Evolutionary conservation across 805 yeast genomes (phyloP), one percentile per base, ranked within the genome.

Genomic region (Nakazawaea populi): DNA sequence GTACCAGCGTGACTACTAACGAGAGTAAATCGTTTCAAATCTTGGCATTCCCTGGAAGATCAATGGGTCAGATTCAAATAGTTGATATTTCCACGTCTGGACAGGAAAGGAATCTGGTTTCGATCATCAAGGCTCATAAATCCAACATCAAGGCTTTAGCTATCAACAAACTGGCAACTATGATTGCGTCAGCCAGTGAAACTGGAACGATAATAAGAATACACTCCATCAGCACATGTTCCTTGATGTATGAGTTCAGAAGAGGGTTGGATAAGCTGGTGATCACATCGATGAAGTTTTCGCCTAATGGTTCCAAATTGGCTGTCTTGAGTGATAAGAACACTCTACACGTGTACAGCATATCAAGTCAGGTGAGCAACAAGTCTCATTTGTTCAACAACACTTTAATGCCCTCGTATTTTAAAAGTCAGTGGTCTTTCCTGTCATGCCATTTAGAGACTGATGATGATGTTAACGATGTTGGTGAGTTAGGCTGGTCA

Each of bases 241-340:
- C 85, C 1, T 69, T 89, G 47, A 60, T 89, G n/a, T 85, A 77
- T 60, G 97, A 89, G 63, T 91, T 91, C 60, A 74, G 98, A 58
- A 74, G 99, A 47, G 99, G 99, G 0, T 64, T 91, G 24, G 98
- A 94, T 65, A 76, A 83, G 48, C 97, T 97, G 1, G 72, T 75
- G 14, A 79, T 94, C 6, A 87, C 86, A 40, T 85, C 94, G 6
- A 83, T 94, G 85, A 82, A 82, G 49, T 90, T 92, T 63, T 85
- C 92, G 5, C 90, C 87, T 7, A 76, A 82, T 56, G 91, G 89
- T 44, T 66, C 81, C 9, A 79, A 82, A 59, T 71, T 94, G 46
- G 97, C 97, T 0, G 90, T 89, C 5, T 70, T 94, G 28, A 85
- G 96, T 12, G 96, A 89, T 67, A 94, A 92, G 62, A 84, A 82